These are phyloP conservation scores for Plectosphaerella plurivora DNA, from an alignment of 2,329 filamentous ascomycete genomes.

Conservation along the genomic window DNA sequence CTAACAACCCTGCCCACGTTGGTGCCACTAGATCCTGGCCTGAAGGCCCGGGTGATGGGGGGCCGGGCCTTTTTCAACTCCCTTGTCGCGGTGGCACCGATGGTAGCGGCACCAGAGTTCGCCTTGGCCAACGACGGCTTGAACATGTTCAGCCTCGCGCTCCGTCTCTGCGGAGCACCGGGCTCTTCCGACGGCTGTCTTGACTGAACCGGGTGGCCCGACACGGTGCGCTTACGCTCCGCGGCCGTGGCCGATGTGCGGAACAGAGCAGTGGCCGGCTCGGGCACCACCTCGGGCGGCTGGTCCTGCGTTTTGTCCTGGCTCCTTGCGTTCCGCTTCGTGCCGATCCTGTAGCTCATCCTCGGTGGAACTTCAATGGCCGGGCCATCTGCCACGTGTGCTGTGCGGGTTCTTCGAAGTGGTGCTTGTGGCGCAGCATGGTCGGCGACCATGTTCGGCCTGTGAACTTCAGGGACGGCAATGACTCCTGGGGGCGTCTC, in stretches of 20 bases:
- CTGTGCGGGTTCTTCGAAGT: slow-evolving; percentile 47
- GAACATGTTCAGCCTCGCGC: slow-evolving; percentile 65
- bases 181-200: slow-evolving; percentile 52
- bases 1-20: slow-evolving; percentile 84
- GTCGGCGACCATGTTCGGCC: slow-evolving; percentile 29
- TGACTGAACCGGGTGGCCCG: slow-evolving; percentile 66
- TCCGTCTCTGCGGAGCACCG: slow-evolving; percentile 61
- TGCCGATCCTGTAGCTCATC: slow-evolving; percentile 53
- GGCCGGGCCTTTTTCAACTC: slow-evolving; percentile 84
- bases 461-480: slow-evolving; percentile 29
- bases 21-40: slow-evolving; percentile 60
- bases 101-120: slow-evolving; percentile 50
- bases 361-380: slow-evolving; percentile 53
- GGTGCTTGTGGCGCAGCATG: slow-evolving; percentile 43
- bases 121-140: slow-evolving; percentile 64
- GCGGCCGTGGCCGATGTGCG: slow-evolving; percentile 40
- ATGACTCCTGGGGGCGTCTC: slow-evolving; percentile 58
- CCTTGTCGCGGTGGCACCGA: slow-evolving; percentile 58
- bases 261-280: slow-evolving; percentile 31
- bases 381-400: slow-evolving; percentile 43
- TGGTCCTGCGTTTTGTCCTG: slow-evolving; percentile 30
- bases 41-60: slow-evolving; percentile 61
- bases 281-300: slow-evolving; percentile 32
- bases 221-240: slow-evolving; percentile 88
- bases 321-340: slow-evolving; percentile 34